These are phyloP conservation scores for Blastomyces silverae DNA, from an alignment of 2,329 filamentous ascomycete genomes.

Conservation along the genomic window DNA sequence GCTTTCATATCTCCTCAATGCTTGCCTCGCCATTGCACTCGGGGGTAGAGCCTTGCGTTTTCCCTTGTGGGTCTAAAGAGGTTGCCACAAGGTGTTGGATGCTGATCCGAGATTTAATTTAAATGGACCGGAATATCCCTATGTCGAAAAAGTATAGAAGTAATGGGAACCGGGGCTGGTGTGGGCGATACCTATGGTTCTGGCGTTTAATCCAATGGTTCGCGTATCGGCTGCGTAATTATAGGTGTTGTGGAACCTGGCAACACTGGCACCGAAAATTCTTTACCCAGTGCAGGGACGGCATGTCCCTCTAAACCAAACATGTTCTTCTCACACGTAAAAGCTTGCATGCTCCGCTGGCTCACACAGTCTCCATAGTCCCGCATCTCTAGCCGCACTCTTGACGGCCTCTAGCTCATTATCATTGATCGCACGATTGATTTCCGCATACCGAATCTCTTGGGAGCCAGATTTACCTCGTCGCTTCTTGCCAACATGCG, in stretches of 20 bases:
- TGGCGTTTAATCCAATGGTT: background rate
- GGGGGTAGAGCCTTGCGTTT: too few species aligned
- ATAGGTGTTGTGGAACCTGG: background rate
- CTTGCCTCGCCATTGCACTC: background rate
- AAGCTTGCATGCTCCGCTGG: conserved; percentile 52
- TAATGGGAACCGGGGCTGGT: background rate
- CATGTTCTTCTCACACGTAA: conserved; percentile 34
- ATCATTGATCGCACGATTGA: conserved; percentile 63
- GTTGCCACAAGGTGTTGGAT: too few species aligned
- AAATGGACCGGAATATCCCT: too few species aligned
- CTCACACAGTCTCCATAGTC: conserved; percentile 74
- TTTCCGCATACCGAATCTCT: conserved; percentile 63
- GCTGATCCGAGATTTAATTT: too few species aligned
- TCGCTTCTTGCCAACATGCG: conserved; percentile 69
- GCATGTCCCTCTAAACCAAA: background rate
- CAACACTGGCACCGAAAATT: too few species aligned
- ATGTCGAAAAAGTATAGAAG: too few species aligned
- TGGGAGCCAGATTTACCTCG: conserved; percentile 29
- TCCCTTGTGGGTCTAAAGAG: too few species aligned
- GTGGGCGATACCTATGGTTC: background rate
- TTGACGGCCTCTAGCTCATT: conserved; percentile 61
- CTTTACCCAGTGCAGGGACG: background rate
- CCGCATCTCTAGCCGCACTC: conserved; percentile 61
- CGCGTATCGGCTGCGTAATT: background rate
- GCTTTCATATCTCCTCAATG: background rate